Conservation (phyloP, 2,329 filamentous ascomycete species). For the Drechslerella dactyloides region DNA sequence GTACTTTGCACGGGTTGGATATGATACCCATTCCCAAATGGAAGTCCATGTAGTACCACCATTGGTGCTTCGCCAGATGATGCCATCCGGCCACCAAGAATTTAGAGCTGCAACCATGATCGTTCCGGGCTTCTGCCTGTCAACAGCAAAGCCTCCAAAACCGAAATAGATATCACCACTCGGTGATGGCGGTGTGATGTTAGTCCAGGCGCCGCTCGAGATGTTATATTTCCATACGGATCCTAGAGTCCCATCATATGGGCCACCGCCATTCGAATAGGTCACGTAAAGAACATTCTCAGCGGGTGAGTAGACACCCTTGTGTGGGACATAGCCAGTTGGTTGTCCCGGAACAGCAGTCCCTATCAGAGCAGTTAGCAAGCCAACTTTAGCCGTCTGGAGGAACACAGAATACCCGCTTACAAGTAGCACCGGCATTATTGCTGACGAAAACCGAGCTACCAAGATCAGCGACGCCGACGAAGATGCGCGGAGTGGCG, state of each 20-base stretch:
- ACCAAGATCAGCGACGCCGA: conserved; percentile 64
- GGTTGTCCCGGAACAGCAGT: conserved; percentile 63
- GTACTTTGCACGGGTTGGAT: conserved; percentile 61
- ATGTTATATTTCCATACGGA: conserved; percentile 66
- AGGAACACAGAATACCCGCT: conserved; percentile 8
- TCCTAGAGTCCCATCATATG: conserved; percentile 65
- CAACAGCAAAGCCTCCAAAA: conserved; percentile 66
- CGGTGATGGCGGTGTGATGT: conserved; percentile 64
- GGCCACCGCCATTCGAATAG: conserved; percentile 65
- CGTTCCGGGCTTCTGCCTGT: conserved; percentile 65
- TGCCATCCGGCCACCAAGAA: conserved; percentile 67
- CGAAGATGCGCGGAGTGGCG: conserved; percentile 66
- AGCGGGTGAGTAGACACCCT: conserved; percentile 62
- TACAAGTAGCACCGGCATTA: conserved; percentile 64
- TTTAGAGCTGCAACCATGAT: conserved; percentile 66
- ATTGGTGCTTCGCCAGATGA: conserved; percentile 65
- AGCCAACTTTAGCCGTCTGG: not conserved
- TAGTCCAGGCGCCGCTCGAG: conserved; percentile 61
- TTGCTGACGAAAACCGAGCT: conserved; percentile 65
- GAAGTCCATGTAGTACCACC: conserved; percentile 65
- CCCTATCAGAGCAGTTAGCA: conserved; percentile 53
- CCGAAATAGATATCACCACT: conserved; percentile 59
- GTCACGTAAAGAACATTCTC: conserved; percentile 66
- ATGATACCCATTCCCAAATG: conserved; percentile 64
- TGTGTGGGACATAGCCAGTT: conserved; percentile 64